phyloP scores from a whole-genome alignment of 495 filamentous ascomycete species.

The Bacidia gigantensis region DNA sequence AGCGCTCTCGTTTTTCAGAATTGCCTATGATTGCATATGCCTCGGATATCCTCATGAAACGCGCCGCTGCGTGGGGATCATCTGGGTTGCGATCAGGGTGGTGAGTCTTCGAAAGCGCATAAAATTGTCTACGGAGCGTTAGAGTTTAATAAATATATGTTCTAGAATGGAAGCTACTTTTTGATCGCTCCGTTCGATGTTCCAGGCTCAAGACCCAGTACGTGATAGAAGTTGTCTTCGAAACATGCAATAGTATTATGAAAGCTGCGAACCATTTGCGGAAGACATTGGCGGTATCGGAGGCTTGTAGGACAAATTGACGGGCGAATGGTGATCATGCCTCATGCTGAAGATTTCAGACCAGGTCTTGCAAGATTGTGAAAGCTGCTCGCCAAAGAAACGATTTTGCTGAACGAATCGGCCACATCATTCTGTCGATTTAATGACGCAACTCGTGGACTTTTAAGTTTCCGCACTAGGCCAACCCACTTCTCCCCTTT shows the following conservation, averaged over 20 bases:
- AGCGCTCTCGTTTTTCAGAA: constrained; percentile 54
- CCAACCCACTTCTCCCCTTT: too few species aligned
- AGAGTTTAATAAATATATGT: constrained; percentile 7
- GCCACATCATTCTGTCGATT: too few species aligned
- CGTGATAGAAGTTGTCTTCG: constrained; percentile 52
- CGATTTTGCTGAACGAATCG: too few species aligned
- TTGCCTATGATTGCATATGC: constrained; percentile 71
- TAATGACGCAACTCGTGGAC: too few species aligned
- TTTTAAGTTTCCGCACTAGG: too few species aligned
- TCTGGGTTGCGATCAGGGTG: constrained; percentile 83
- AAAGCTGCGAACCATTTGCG: constrained; percentile 12
- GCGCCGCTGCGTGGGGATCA: constrained; percentile 55
- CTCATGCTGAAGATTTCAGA: neutral
- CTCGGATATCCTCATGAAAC: constrained; percentile 75
- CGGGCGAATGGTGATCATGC: neutral
- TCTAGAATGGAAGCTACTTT: constrained; percentile 37
- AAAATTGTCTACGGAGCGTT: constrained; percentile 55
- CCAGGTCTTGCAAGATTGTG: too few species aligned
- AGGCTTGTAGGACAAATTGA: neutral
- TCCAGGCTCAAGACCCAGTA: constrained; percentile 53
- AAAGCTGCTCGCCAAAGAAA: too few species aligned
- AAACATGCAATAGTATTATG: constrained; percentile 18
- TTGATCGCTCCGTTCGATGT: constrained; percentile 72
- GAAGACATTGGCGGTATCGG: neutral
- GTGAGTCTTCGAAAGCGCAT: constrained; percentile 77